Evolutionary conservation across 306 rosid species (phyloP).

Genomic region (Corylus heterophylla): DNA sequence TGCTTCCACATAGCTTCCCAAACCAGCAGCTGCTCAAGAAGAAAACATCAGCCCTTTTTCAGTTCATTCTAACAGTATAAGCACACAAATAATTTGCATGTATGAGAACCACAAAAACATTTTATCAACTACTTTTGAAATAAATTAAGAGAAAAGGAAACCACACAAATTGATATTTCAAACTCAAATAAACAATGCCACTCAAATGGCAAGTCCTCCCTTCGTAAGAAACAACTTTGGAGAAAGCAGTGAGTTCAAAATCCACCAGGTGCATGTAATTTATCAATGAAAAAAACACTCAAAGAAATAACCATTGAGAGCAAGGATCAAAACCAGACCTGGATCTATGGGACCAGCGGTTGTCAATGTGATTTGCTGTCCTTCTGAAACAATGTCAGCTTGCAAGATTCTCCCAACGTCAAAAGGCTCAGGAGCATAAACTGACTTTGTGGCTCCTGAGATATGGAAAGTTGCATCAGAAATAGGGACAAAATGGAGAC

Average conservation of each 20-base stretch:
- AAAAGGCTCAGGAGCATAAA: constrained; percentile 86
- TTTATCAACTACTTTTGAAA: background rate
- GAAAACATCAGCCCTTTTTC: constrained; percentile 23
- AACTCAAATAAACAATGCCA: constrained; percentile 12
- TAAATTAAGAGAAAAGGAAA: constrained; percentile 14
- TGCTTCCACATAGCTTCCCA: constrained; percentile 93
- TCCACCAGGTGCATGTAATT: background rate
- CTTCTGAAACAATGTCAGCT: constrained; percentile 53
- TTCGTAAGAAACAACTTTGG: background rate
- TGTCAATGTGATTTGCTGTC: constrained; percentile 50
- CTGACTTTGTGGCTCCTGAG: constrained; percentile 79
- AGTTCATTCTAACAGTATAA: constrained; percentile 10
- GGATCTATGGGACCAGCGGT: constrained; percentile 84
- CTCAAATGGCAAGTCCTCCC: background rate
- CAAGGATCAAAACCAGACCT: constrained; percentile 48
- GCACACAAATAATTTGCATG: constrained; percentile 17
- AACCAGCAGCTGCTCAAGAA: constrained; percentile 80
- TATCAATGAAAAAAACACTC: background rate
- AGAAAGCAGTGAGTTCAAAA: background rate
- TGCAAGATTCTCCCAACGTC: constrained; percentile 79
- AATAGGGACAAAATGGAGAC: background rate
- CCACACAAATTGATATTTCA: constrained; percentile 9
- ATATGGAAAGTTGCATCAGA: constrained; percentile 25
- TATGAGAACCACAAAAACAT: background rate
- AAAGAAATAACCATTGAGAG: constrained; percentile 11